These are phyloP conservation scores for Stygiomarasmius scandens DNA, from an alignment of 1,284 basidiomycete species.

Conservation along the genomic window DNA sequence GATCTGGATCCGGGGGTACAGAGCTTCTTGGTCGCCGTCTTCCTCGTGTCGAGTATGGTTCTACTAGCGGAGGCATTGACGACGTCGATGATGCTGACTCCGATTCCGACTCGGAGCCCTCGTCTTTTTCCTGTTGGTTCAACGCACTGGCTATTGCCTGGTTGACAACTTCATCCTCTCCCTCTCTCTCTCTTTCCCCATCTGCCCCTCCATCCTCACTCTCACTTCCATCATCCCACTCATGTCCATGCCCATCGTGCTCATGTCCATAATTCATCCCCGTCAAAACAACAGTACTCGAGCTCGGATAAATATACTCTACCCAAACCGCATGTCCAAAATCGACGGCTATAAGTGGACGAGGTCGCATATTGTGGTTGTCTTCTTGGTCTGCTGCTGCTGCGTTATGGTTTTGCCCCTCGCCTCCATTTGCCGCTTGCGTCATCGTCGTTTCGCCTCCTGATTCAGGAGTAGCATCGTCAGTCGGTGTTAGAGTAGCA, in stretches of 20 bases:
- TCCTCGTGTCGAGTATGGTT: too few species aligned
- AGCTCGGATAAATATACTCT: constrained; percentile 56
- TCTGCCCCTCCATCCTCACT: constrained; percentile 10
- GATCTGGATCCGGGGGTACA: too few species aligned
- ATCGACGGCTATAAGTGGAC: constrained; percentile 75
- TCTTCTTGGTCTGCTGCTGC: constrained; percentile 23
- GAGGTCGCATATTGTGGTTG: constrained; percentile 44
- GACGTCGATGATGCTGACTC: too few species aligned
- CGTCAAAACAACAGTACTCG: too few species aligned
- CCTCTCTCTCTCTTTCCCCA: constrained; percentile 23
- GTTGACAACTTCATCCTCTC: constrained; percentile 10
- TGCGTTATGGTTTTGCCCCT: neutral
- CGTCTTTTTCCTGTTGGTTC: constrained; percentile 6
- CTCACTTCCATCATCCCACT: too few species aligned
- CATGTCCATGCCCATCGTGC: neutral
- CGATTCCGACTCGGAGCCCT: constrained; percentile 27
- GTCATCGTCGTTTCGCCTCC: too few species aligned
- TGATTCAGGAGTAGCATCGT: too few species aligned
- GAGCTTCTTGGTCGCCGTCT: too few species aligned
- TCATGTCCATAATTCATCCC: constrained; percentile 19
- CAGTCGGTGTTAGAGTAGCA: too few species aligned
- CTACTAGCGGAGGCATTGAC: too few species aligned
- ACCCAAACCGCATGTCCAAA: constrained; percentile 79
- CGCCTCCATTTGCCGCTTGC: too few species aligned
- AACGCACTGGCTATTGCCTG: neutral